These are phyloP conservation scores for Torulaspora globosa DNA, from an alignment of 1,139 yeast species.

Conservation along the genomic window DNA sequence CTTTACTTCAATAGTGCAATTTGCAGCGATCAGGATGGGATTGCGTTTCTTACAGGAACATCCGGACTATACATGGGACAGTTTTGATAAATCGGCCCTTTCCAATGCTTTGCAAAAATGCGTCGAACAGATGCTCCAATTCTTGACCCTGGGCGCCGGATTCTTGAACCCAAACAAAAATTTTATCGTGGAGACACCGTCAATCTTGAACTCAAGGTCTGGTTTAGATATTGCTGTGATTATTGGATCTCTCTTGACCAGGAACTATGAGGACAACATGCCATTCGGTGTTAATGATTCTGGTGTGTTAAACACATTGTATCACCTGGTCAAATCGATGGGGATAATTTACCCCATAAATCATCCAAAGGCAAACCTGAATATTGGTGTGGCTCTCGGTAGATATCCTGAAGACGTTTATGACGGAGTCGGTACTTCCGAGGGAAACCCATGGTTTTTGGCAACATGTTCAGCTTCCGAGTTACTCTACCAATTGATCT, in stretches of 20 bases:
- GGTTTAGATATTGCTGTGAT: slow-evolving; percentile 82
- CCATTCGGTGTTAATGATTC: slow-evolving; percentile 61
- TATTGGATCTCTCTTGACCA: slow-evolving; percentile 59
- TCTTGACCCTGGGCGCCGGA: slow-evolving; percentile 43
- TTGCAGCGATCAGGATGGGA: slow-evolving; percentile 64
- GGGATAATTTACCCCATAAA: slow-evolving; percentile 71
- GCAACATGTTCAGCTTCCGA: slow-evolving; percentile 74
- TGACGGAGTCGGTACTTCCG: slow-evolving; percentile 67
- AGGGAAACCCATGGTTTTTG: slow-evolving; percentile 95
- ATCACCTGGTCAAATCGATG: slow-evolving; percentile 62
- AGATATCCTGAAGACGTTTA: slow-evolving; percentile 92
- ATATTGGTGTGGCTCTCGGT: slow-evolving; percentile 72
- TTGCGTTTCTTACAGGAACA: slow-evolving; percentile 42
- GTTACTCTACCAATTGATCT: slow-evolving; percentile 40
- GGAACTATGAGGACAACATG: slow-evolving; percentile 39
- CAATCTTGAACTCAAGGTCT: slow-evolving; percentile 46
- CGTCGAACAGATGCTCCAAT: slow-evolving; percentile 23
- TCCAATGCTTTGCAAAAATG: slow-evolving; percentile 18
- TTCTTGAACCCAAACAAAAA: slow-evolving; percentile 44
- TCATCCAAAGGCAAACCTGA: slow-evolving; percentile 42
- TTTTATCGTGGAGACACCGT: slow-evolving; percentile 68
- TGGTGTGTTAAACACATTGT: slow-evolving; percentile 54
- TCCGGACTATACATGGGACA: neutral
- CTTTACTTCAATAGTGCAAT: slow-evolving; percentile 71
- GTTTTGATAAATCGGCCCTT: slow-evolving; percentile 4